phyloP scores from a whole-genome alignment of 2,329 filamentous ascomycete species.

The Pestalotiopsis sp. region DNA sequence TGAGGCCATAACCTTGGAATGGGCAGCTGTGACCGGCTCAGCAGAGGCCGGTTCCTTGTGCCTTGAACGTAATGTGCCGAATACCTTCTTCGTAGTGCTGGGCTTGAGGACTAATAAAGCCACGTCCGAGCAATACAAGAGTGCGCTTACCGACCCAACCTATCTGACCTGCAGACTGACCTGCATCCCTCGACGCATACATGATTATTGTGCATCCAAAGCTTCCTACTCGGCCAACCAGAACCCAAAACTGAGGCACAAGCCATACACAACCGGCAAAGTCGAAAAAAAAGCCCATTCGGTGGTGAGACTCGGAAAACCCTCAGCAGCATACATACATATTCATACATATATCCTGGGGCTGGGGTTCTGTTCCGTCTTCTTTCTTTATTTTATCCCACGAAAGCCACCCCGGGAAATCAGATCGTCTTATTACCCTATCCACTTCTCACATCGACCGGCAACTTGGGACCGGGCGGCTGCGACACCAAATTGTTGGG shows the following conservation, averaged over 20 bases:
- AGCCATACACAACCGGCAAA: background rate
- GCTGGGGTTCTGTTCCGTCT: background rate
- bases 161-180: background rate
- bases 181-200: background rate
- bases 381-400: background rate
- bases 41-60: background rate
- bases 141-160: background rate
- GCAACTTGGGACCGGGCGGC: slow-evolving; percentile 1
- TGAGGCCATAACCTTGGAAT: background rate
- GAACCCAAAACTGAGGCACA: background rate
- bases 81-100: background rate
- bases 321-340: background rate
- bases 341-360: background rate
- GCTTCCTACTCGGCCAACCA: background rate
- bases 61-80: background rate
- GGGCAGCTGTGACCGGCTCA: background rate
- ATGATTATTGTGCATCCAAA: background rate
- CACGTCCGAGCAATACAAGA: background rate
- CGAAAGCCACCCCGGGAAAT: background rate
- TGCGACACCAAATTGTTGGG: slow-evolving; percentile 3
- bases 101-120: background rate
- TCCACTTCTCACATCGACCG: slow-evolving; percentile 2
- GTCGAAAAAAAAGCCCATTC: background rate
- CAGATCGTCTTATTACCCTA: background rate
- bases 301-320: background rate